Percentiles rank a stretch among this genome's conserved stretches.
These are phyloP conservation scores for Chlorociboria aeruginascens DNA, from an alignment of 495 filamentous ascomycete species.

Conservation along the genomic window DNA sequence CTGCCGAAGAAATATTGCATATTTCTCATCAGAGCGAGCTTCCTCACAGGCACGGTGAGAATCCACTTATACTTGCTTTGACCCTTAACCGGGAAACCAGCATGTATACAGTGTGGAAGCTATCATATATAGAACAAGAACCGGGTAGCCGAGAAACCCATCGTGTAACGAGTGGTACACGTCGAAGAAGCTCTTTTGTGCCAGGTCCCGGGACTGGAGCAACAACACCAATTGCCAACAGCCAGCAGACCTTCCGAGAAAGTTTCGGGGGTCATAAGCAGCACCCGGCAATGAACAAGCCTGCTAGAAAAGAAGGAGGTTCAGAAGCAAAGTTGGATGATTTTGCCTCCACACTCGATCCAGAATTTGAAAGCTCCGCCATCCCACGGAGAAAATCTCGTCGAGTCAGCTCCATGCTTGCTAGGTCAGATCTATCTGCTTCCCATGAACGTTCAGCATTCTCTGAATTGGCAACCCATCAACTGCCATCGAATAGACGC, in stretches of 20 bases:
- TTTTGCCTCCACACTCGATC: slow-evolving; percentile 62
- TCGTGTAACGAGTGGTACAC: slow-evolving; percentile 31
- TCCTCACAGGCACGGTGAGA: slow-evolving; percentile 8
- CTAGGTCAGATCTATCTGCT: slow-evolving; percentile 76
- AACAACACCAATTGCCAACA: slow-evolving; percentile 58
- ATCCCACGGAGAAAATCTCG: slow-evolving; percentile 64
- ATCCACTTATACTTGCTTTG: slow-evolving; percentile 61
- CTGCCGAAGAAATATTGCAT: slow-evolving; percentile 70
- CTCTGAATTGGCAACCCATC: slow-evolving; percentile 48
- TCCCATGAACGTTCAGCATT: slow-evolving; percentile 65
- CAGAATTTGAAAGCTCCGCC: slow-evolving; percentile 58
- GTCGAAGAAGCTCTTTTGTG: slow-evolving; percentile 73
- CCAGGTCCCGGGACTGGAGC: slow-evolving; percentile 67
- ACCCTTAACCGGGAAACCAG: slow-evolving; percentile 65
- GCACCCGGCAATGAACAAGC: slow-evolving; percentile 29
- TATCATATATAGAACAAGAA: slow-evolving; percentile 51
- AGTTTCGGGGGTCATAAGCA: slow-evolving; percentile 35
- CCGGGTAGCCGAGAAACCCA: slow-evolving; percentile 34
- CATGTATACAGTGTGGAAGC: slow-evolving; percentile 68
- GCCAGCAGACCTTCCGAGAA: slow-evolving; percentile 36
- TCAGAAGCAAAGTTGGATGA: slow-evolving; percentile 35
- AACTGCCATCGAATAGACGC: slow-evolving; percentile 35
- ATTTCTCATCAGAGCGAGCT: slow-evolving; percentile 37
- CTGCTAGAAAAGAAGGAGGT: slow-evolving; percentile 26
- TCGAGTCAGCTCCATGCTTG: slow-evolving; percentile 83